Percentiles rank a stretch among this genome's conserved stretches.
Evolutionary conservation across 768 basidiomycete species (phyloP).

Genomic region (Phlebiopsis gigantea): DNA sequence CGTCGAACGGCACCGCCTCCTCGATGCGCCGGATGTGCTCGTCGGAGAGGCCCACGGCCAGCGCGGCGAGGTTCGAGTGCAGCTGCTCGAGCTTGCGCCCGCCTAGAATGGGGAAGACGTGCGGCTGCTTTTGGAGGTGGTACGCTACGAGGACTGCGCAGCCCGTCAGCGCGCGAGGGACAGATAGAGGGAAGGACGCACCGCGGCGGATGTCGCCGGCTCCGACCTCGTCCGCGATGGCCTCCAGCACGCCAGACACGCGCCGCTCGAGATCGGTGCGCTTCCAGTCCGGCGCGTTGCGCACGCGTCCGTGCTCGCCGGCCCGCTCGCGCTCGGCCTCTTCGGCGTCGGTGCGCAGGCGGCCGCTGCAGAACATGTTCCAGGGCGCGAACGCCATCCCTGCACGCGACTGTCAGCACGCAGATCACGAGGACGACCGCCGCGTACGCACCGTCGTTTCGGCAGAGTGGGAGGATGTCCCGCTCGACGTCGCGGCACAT

Average conservation of each 20-base stretch:
- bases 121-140: slow-evolving; percentile 43
- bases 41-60: slow-evolving; percentile 36
- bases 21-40: slow-evolving; percentile 43
- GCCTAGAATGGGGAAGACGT: slow-evolving; percentile 46
- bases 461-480: slow-evolving; percentile 33
- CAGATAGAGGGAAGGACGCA: background rate
- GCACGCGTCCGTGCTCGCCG: slow-evolving; percentile 31
- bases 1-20: slow-evolving; percentile 34
- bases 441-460: slow-evolving; percentile 20
- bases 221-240: background rate
- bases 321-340: slow-evolving; percentile 21
- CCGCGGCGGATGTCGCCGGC: background rate
- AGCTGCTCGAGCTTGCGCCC: slow-evolving; percentile 46
- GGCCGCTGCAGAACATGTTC: slow-evolving; percentile 31
- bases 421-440: slow-evolving; percentile 33
- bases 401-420: slow-evolving; percentile 6
- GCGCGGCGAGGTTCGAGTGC: slow-evolving; percentile 41
- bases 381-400: slow-evolving; percentile 34
- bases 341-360: slow-evolving; percentile 31
- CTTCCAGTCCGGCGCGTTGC: slow-evolving; percentile 37
- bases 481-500: slow-evolving; percentile 36
- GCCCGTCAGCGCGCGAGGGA: background rate
- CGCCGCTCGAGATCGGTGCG: slow-evolving; percentile 40
- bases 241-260: slow-evolving; percentile 40
- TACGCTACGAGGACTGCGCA: background rate